Conservation (phyloP, 768 basidiomycete genomes). For the Rhodotorula babjevae region DNA sequence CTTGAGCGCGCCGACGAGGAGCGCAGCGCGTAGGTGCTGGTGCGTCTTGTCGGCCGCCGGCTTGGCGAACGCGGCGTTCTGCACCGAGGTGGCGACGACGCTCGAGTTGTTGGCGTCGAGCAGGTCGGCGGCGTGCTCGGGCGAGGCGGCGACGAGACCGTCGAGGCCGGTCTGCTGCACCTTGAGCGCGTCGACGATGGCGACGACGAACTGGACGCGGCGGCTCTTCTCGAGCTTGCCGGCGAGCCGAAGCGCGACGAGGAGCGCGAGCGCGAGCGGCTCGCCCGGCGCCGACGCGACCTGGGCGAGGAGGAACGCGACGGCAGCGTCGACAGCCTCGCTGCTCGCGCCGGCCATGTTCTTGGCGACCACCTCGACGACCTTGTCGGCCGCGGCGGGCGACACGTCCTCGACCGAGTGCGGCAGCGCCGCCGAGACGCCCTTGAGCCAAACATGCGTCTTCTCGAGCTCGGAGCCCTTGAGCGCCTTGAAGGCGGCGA, state of each 20-base stretch:
- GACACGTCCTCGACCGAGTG: neutral
- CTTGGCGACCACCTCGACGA: conserved; percentile 29
- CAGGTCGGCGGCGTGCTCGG: conserved; percentile 24
- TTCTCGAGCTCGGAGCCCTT: conserved; percentile 15
- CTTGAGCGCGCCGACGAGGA: conserved; percentile 39
- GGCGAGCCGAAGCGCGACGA: conserved; percentile 63
- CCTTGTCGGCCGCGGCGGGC: conserved; percentile 9
- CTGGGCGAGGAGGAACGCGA: conserved; percentile 56
- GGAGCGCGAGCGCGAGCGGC: conserved; percentile 53
- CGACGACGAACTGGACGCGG: conserved; percentile 55
- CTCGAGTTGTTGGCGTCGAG: neutral
- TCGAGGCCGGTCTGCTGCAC: conserved; percentile 7
- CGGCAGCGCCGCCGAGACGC: neutral
- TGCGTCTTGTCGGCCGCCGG: conserved; percentile 35
- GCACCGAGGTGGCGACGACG: neutral
- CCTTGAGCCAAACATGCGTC: conserved; percentile 25
- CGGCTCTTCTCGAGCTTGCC: conserved; percentile 53
- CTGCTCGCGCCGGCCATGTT: conserved; percentile 24
- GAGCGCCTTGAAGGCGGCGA: neutral
- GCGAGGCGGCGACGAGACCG: conserved; percentile 1
- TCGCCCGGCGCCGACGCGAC: conserved; percentile 49
- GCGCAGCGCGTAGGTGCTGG: conserved; percentile 34
- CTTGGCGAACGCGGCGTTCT: conserved; percentile 38
- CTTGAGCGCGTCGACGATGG: conserved; percentile 49
- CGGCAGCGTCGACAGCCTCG: conserved; percentile 44